Base-by-base conservation (phyloP, 1,284 basidiomycete species). In the Puccinia triticina region DNA sequence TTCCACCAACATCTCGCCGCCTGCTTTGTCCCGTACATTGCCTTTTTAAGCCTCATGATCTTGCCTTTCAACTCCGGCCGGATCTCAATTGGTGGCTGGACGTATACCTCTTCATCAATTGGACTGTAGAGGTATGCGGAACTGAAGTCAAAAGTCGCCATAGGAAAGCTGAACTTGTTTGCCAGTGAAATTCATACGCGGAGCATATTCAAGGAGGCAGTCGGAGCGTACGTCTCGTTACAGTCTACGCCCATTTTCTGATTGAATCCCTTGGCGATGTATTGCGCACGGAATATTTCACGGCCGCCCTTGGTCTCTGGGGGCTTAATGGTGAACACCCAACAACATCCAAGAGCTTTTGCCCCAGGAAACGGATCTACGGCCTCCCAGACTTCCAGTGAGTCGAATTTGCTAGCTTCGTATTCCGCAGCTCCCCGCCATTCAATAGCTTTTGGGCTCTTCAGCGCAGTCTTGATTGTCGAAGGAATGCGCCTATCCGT, bases 1-100 rank as follows among this genome's bases (percentile, higher is more conserved):
- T 34, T 10, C 77, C 77, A 79, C 77, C 77, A 79, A 40, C 77
- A 79, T 4, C 77, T 21, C 16, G 77, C 77, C 16, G 64, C 77
- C 43, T 79, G 64, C n/a, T 79, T 79, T 0, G 77, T 79, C 1
- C 77, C 77, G 50, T 73, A 73, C 46, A 73, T 34, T 7, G 71
- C n/a, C 12, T 73, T 73, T 40, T 73, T 73, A 8, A 73, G 29
- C 40, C 40, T 40, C 59, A 43, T 43, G 40, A 43, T 43, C 40
- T 43, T 43, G 40, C 40, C 40, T 43, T 43, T 43, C 40, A 4
- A 43, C 12, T 43, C 7, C 7, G 40, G 40, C 12, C 40, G 40
- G 4, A 43, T 12, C 12, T 43, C 40, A 4, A 43, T 7, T 7
- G 40, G 40, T 7, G 40, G 40, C 12, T 43, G 40, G 4, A 43